phyloP scores from a whole-genome alignment of 306 rosid species.

The Medicago lupulina region DNA sequence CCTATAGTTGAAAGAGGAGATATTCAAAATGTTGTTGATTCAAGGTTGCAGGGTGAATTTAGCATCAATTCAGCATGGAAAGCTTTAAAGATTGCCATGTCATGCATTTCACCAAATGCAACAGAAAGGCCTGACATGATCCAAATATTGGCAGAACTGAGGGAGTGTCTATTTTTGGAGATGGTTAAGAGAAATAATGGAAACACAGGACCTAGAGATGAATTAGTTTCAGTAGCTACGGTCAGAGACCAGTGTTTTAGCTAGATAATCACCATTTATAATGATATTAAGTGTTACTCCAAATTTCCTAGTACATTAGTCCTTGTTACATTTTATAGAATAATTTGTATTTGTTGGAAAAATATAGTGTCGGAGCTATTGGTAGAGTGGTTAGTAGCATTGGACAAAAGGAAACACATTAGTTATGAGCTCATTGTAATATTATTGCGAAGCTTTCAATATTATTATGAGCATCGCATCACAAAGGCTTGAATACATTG shows the following conservation, averaged over 20 bases:
- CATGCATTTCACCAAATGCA: slow-evolving; percentile 22
- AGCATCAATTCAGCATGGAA: slow-evolving; percentile 38
- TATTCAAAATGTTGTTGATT: not conserved
- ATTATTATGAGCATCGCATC: too few species aligned
- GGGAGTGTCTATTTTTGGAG: not conserved
- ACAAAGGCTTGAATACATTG: too few species aligned
- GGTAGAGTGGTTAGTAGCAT: too few species aligned
- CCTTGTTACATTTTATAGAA: too few species aligned
- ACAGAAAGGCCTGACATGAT: slow-evolving; percentile 46
- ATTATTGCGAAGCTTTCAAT: too few species aligned
- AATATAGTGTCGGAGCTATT: too few species aligned
- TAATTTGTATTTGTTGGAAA: too few species aligned
- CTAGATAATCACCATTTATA: slow-evolving; percentile 10
- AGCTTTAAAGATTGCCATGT: slow-evolving; percentile 40
- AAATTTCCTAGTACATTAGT: too few species aligned
- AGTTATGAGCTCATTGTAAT: too few species aligned
- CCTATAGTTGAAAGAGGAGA: slow-evolving; percentile 41
- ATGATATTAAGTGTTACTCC: too few species aligned
- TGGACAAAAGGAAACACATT: too few species aligned
- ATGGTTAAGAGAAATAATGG: not conserved
- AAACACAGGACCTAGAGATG: not conserved
- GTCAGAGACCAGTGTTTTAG: not conserved
- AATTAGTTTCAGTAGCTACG: not conserved
- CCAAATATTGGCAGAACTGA: not conserved
- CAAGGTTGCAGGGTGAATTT: slow-evolving; percentile 39